Base-by-base conservation (phyloP, 306 rosid genomes). In the Trifolium fragiferum region DNA sequence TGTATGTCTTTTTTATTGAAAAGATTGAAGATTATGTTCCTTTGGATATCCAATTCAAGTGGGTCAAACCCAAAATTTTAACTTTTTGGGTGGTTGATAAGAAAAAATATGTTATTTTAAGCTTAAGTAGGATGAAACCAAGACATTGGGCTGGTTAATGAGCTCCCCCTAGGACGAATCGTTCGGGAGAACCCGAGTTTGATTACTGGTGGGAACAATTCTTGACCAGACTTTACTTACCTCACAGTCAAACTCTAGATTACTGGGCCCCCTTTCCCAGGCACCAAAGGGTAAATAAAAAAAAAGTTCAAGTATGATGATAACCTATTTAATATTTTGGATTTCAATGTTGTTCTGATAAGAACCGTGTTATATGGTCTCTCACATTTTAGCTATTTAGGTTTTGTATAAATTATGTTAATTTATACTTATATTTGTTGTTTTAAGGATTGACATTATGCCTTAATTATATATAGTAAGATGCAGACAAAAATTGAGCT, bases 391-490 rank as follows among this genome's bases (percentile, higher is more conserved):
- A 3, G 80, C 35, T 57, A 43, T 18, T 57, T 67, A 5, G 41
- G 16, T 65, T 57, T 59, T 54, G 41, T 50, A 16, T 46, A 11
- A 49, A 50, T 70, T 63, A 10, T 74, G 18, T 21, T 23, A 9
- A 9, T 20, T 64, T 21, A 72, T 8, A 41, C 53, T 65, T 75
- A 7, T 54, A 18, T 54, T 66, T 62, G 57, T 76, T 40, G 70
- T 43, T 13, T 33, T 77, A 16, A 57, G 69, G 25, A 50, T 78
- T 84, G 57, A 79, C 78, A n/a, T 53, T 33, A n/a, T 81, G 76
- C 73, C 82, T 81, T 10, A 76, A 81, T 78, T 87, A 47, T 72
- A 13, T 84, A 47, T 84, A 94, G 99, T 78, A 54, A 84, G 94
- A 66, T 68, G 88, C 78, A 85, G 85, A 82, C 82, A 84, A 72